Conservation (phyloP, 805 yeast genomes). For the Blastobotrys americana region DNA sequence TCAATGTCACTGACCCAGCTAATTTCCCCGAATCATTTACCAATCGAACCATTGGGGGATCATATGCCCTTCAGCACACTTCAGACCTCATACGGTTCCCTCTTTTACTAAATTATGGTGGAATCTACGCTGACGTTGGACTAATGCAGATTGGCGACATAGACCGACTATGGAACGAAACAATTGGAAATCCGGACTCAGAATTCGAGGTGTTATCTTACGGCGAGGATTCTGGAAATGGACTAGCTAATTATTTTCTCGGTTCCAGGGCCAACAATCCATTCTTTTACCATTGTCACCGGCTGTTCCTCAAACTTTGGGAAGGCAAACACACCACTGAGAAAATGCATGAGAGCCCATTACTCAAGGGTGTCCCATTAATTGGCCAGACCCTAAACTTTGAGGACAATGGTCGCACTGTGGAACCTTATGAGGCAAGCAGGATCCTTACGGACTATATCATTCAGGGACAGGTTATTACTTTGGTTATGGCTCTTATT, state of each 20-base stretch:
- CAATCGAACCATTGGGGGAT: slow-evolving; percentile 2
- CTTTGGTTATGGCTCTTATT: neutral
- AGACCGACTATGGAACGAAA: slow-evolving; percentile 4
- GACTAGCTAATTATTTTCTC: slow-evolving; percentile 4
- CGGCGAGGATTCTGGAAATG: neutral
- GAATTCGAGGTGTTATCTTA: slow-evolving; percentile 1
- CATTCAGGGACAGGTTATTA: slow-evolving; percentile 6
- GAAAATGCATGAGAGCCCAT: slow-evolving; percentile 4
- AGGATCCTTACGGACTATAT: slow-evolving; percentile 4
- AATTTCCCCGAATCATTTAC: slow-evolving; percentile 3
- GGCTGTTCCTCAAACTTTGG: slow-evolving; percentile 4
- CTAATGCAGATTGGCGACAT: slow-evolving; percentile 5
- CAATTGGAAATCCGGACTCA: slow-evolving; percentile 4
- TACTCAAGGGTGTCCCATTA: neutral
- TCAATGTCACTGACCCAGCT: slow-evolving; percentile 1
- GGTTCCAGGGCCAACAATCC: slow-evolving; percentile 1
- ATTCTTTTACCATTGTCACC: slow-evolving; percentile 2
- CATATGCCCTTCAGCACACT: slow-evolving; percentile 4
- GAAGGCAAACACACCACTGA: slow-evolving; percentile 2
- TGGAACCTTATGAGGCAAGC: neutral
- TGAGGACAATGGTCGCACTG: neutral
- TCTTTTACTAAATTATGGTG: slow-evolving; percentile 3
- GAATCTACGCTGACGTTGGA: slow-evolving; percentile 5
- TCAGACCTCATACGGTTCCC: slow-evolving; percentile 5
- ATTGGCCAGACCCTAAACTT: neutral